Evolutionary conservation across 192 early-diverging fungal species (phyloP).

Genomic region (Pilaira anomala): DNA sequence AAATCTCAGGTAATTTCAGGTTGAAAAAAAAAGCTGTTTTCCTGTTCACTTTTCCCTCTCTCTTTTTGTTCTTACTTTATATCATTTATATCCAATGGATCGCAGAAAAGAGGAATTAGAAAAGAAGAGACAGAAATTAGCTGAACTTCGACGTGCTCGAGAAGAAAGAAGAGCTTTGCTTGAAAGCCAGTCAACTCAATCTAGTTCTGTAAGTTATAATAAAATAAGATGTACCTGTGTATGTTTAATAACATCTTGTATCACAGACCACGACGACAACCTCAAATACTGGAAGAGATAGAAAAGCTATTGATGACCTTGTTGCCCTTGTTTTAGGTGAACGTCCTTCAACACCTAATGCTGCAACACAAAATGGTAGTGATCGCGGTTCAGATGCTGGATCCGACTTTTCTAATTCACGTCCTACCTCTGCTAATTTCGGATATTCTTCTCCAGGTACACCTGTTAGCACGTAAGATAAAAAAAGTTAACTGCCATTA

Average conservation of each 20-base stretch:
- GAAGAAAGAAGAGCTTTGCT: conserved; percentile 68
- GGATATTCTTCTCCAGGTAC: conserved; percentile 27
- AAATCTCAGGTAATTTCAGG: no score
- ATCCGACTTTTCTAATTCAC: conserved; percentile 39
- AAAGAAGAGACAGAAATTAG: conserved; percentile 88
- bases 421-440: conserved; percentile 37
- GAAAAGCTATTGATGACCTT: conserved; percentile 81
- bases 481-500: neutral
- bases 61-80: neutral
- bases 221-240: neutral
- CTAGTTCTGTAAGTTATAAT: conserved; percentile 20
- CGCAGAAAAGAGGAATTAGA: conserved; percentile 79
- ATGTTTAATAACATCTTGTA: neutral
- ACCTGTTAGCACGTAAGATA: conserved; percentile 27
- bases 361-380: conserved; percentile 37
- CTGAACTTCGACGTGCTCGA: conserved; percentile 77
- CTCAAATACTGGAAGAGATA: conserved; percentile 32
- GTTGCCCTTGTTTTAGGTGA: conserved; percentile 84
- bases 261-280: neutral
- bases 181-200: conserved; percentile 33
- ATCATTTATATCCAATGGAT: conserved; percentile 47
- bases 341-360: conserved; percentile 37
- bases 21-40: no score
- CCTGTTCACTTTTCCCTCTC: neutral
- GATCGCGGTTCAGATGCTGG: conserved; percentile 47